Percentiles rank a stretch among this genome's conserved stretches.
phyloP scores from a whole-genome alignment of 495 filamentous ascomycete genomes.

The Parathielavia appendiculata region DNA sequence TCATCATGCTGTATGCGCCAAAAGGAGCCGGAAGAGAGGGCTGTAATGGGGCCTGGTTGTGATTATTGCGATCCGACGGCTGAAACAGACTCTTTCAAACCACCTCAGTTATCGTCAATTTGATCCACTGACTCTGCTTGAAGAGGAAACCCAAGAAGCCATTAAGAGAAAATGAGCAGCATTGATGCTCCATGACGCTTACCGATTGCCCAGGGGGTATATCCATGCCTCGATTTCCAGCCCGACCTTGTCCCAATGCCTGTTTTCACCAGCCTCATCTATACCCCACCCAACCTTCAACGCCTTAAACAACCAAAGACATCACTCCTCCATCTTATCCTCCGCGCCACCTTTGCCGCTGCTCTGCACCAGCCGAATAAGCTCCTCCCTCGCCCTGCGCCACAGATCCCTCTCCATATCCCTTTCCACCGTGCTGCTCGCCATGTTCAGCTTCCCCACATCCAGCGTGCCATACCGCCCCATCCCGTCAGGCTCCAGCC shows the following conservation, averaged over 20 bases:
- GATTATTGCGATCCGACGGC: too few species aligned
- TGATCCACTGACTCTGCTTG: too few species aligned
- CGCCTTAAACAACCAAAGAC: neutral
- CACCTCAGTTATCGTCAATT: too few species aligned
- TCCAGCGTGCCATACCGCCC: conserved; percentile 62
- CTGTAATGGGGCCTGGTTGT: too few species aligned
- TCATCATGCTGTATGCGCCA: too few species aligned
- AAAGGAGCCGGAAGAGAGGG: too few species aligned
- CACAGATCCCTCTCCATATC: conserved; percentile 77
- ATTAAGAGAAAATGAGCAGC: neutral
- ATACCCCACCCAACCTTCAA: neutral
- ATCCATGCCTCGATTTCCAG: neutral
- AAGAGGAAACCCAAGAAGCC: neutral
- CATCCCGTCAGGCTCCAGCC: conserved; percentile 44
- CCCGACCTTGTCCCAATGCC: neutral
- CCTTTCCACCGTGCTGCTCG: conserved; percentile 67
- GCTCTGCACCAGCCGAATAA: conserved; percentile 19
- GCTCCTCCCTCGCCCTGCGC: conserved; percentile 48
- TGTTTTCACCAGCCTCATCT: neutral
- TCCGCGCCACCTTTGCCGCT: neutral
- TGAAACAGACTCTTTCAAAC: too few species aligned
- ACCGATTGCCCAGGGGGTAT: neutral
- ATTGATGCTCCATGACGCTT: neutral
- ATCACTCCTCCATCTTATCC: conserved; percentile 26
- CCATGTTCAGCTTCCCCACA: conserved; percentile 79